Percentiles rank a stretch among this genome's conserved stretches.
These are phyloP conservation scores for Fusarium cicatricum DNA, from an alignment of 2,329 filamentous ascomycete species.

Conservation along the genomic window DNA sequence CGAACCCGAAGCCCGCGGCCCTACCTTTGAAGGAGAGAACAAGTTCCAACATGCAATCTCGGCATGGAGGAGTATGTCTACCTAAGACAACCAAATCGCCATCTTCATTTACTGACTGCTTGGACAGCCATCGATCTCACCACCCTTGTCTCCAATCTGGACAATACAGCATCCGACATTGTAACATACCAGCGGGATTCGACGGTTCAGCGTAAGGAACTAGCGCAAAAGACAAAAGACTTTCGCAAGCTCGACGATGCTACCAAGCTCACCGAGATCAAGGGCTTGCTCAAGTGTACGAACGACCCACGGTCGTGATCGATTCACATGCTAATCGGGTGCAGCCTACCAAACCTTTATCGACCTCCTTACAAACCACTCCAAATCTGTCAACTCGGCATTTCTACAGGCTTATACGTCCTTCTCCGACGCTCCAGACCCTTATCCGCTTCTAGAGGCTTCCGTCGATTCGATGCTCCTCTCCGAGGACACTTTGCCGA, in stretches of 20 bases:
- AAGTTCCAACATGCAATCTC: conserved; percentile 97
- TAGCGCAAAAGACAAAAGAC: conserved; percentile 99
- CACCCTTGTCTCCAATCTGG: conserved; percentile 82
- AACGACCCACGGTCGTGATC: neutral
- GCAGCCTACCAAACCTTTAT: conserved; percentile 97
- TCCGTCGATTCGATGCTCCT: conserved; percentile 93
- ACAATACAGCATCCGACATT: conserved; percentile 94
- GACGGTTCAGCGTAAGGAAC: conserved; percentile 93
- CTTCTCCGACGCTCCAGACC: conserved; percentile 93
- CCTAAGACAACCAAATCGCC: neutral
- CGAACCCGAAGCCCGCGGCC: conserved; percentile 39
- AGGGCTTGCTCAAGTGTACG: conserved; percentile 83
- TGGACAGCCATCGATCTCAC: conserved; percentile 83
- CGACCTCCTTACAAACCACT: conserved; percentile 94
- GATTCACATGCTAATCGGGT: conserved; percentile 11
- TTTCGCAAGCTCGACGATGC: conserved; percentile 93
- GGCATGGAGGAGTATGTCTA: conserved; percentile 84
- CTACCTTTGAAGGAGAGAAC: conserved; percentile 70
- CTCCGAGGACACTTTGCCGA: conserved; percentile 91
- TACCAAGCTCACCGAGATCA: conserved; percentile 86
- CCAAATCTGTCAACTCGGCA: conserved; percentile 90
- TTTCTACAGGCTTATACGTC: conserved; percentile 94
- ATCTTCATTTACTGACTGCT: conserved; percentile 26
- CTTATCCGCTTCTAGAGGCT: conserved; percentile 94
- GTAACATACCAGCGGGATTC: conserved; percentile 93